Evolutionary conservation across 2,329 filamentous ascomycete species (phyloP).

Genomic region (Venturia carpophila): DNA sequence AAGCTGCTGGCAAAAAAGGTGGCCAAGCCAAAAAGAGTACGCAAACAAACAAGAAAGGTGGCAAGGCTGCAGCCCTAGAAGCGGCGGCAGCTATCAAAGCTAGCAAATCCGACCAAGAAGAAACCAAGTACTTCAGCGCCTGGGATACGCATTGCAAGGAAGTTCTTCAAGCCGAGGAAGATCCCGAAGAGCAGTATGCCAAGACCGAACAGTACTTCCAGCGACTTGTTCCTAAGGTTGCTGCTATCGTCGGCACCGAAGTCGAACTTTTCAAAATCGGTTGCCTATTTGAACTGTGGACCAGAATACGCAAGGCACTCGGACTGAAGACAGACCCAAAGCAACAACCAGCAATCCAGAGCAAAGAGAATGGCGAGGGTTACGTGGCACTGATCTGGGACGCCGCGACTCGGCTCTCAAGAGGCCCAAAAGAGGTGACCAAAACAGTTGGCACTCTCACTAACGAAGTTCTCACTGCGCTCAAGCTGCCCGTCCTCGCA

Average conservation of each 20-base stretch:
- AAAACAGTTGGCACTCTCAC: slow-evolving; percentile 9
- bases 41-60: slow-evolving; percentile 16
- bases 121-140: slow-evolving; percentile 1
- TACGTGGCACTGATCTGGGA: slow-evolving; percentile 17
- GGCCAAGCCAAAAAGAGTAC: slow-evolving; percentile 15
- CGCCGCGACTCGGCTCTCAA: slow-evolving; percentile 1
- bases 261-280: slow-evolving; percentile 16
- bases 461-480: slow-evolving; percentile 21
- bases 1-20: background rate
- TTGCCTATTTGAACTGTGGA: slow-evolving; percentile 12
- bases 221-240: background rate
- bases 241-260: slow-evolving; percentile 3
- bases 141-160: slow-evolving; percentile 17
- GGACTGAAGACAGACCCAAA: background rate
- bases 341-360: background rate
- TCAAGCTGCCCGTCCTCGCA: slow-evolving; percentile 33
- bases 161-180: background rate
- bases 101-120: slow-evolving; percentile 6
- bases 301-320: background rate
- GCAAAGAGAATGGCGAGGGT: slow-evolving; percentile 7
- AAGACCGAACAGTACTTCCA: slow-evolving; percentile 15
- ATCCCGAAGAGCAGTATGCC: slow-evolving; percentile 4
- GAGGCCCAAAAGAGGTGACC: slow-evolving; percentile 9
- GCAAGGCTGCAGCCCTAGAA: slow-evolving; percentile 18
- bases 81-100: slow-evolving; percentile 17